These are phyloP conservation scores for Filobasidium uniguttulatum DNA, from an alignment of 1,284 basidiomycete species.

Conservation along the genomic window DNA sequence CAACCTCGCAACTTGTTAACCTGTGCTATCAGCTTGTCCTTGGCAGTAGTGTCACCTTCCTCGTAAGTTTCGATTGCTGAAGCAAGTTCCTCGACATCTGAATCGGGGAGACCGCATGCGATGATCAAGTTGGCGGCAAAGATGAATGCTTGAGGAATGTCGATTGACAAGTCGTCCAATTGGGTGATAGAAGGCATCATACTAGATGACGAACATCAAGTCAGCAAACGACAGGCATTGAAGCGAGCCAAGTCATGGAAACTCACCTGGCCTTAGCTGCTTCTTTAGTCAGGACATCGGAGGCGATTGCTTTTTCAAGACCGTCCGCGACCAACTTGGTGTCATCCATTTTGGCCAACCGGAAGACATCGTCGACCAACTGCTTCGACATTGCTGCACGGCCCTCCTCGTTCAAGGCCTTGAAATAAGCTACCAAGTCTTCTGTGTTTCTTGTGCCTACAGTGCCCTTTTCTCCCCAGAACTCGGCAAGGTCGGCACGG, in stretches of 20 bases:
- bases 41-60: constrained; percentile 16
- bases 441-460: constrained; percentile 33
- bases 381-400: constrained; percentile 57
- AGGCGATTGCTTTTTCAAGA: constrained; percentile 44
- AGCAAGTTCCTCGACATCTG: constrained; percentile 16
- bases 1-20: constrained; percentile 4
- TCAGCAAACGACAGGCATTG: background rate
- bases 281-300: constrained; percentile 43
- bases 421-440: constrained; percentile 50
- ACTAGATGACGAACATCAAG: constrained; percentile 33
- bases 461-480: constrained; percentile 37
- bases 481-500: constrained; percentile 41
- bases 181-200: constrained; percentile 54
- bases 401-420: constrained; percentile 41
- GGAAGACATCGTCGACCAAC: constrained; percentile 71
- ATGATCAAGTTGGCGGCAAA: constrained; percentile 8
- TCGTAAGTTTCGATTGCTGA: constrained; percentile 29
- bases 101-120: constrained; percentile 2
- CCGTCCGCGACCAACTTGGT: constrained; percentile 54
- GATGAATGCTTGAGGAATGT: constrained; percentile 67
- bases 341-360: constrained; percentile 75
- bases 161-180: constrained; percentile 74
- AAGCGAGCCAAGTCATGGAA: background rate
- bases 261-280: constrained; percentile 47
- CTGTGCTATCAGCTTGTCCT: constrained; percentile 10